Evolutionary conservation across 2,329 filamentous ascomycete species (phyloP), one percentile per base, ranked within the genome.

Genomic region (Dendrostoma leiphaemia): DNA sequence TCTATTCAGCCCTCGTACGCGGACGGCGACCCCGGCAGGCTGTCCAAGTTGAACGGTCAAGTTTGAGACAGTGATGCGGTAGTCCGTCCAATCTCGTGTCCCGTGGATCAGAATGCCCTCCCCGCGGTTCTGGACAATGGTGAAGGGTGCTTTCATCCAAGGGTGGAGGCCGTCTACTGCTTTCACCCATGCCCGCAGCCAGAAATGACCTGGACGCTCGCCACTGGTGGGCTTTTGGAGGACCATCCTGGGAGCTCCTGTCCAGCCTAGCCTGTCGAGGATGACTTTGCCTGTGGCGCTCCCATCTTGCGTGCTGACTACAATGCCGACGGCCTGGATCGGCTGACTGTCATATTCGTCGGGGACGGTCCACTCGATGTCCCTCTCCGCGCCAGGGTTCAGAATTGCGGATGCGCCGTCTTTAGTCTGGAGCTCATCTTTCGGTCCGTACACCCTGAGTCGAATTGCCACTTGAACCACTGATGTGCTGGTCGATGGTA

Each of bases 11-110:
- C 68, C 68, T 44, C 62, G 60, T 2, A 66, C 63, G 3, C 67
- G 47, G 6, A 63, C 52, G 1, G 62, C 65, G 2, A 66, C 48
- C n/a, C 67, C 67, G 1, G 50, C 58, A 1, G 60, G 59, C 3
- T 45, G 48, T 4, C 64, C 66, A 4, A 66, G 37, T 15, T 64
- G 64, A 4, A 70, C 28, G 3, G 32, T 55, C 28, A 71, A 64
- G 2, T 58, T 53, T 0, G 48, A 37, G 1, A 64, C 60, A 3
- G 47, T 52, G 8, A 60, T 58, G 0, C 41, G 51, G 51, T 71
- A 70, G 38, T 66, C 60, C 3, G 35, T 52, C 68, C 68, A 71
- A 6, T 68, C 66, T 1, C 67, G 59, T 12, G 67, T 70, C 3
- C 69, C 69, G 9, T 67, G 63, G 41, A 47, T 60, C 2, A 70